Evolutionary conservation across 306 rosid species (phyloP).

Genomic region (Vicia sativa): DNA sequence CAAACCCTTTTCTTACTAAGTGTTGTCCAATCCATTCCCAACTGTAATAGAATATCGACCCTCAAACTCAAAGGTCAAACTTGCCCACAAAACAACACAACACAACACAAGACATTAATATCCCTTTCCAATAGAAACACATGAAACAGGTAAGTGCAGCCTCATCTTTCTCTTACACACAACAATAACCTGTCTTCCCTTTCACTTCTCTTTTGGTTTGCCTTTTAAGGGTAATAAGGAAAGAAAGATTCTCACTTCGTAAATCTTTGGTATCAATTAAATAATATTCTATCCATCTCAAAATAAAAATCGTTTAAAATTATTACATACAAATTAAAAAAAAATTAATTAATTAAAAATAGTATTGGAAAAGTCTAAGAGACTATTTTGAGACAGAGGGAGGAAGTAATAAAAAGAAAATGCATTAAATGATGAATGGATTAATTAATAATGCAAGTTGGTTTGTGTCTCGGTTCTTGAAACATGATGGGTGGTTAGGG

Average conservation of each 20-base stretch:
- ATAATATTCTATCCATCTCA: too few relatives aligned
- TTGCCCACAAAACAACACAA: constrained; percentile 14
- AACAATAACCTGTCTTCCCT: neutral
- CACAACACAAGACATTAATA: too few relatives aligned
- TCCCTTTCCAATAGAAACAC: constrained; percentile 27
- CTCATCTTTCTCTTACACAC: constrained; percentile 21
- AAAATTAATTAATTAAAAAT: too few relatives aligned
- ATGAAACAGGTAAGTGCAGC: constrained; percentile 1
- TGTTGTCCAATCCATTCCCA: constrained; percentile 68
- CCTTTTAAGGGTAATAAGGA: constrained; percentile 31
- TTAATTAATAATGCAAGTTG: constrained; percentile 1
- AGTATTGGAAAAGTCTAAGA: too few relatives aligned
- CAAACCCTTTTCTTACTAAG: constrained; percentile 27
- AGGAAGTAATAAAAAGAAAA: too few relatives aligned
- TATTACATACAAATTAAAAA: too few relatives aligned
- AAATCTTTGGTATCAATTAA: too few relatives aligned
- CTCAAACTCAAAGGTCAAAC: constrained; percentile 33
- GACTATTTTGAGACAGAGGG: too few relatives aligned
- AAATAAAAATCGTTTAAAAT: too few relatives aligned
- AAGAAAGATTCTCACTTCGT: constrained; percentile 29
- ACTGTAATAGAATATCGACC: constrained; percentile 45
- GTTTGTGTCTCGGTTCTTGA: constrained; percentile 60
- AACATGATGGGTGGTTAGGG: constrained; percentile 96
- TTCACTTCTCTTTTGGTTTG: constrained; percentile 24
- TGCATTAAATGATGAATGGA: neutral